Base-by-base conservation (phyloP, 2,329 filamentous ascomycete genomes). In the Chalaropsis thielavioides region DNA sequence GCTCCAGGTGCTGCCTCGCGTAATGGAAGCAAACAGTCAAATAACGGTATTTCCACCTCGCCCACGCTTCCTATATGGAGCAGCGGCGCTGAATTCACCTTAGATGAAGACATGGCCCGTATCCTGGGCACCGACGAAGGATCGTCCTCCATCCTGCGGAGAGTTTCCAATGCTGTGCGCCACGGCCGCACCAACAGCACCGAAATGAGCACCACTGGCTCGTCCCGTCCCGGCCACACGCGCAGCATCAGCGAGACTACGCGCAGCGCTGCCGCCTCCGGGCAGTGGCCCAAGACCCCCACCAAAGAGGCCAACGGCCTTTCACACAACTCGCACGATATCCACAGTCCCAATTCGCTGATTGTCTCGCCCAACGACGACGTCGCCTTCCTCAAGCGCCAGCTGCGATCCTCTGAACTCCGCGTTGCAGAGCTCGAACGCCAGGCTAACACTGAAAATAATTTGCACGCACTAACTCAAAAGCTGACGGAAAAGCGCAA, bases 91-190 rank as follows among this genome's bases (percentile, higher is more conserved):
- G 91, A 95, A 69, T 94, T 96, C 72, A 94, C 88, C 67, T 85
- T 96, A 86, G 92, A 97, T 69, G 92, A 96, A 74, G 94, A 97
- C 72, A 90, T 96, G 84, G 88, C 89, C 64, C 87, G 92, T 66
- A 92, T 96, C 66, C 79, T 96, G 67, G 88, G 85, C 49, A 86
- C 84, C 22, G 90, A 92, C 67, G 89, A 91, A 72, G 80, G 81
- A 54, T 87, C 85, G 40, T 86, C 89, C 31, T 92, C 89, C 0
- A 88, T 96, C 67, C 78, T 97, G 68, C 88, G 90, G 66, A 85
- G 90, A 63, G 89, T 96, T 49, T 97, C 94, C 7, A 96, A 96
- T 72, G 92, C 90, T 62, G 91, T 96, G 66, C 89, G 91, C 68
- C 94, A 97, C 74, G 91, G 91, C 64, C 87, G 94, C 69, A 96